Percentiles rank a stretch among this genome's conserved stretches.
These are phyloP conservation scores for Vaccinium corymbosum DNA, from an alignment of 148 eudicot genomes.

Conservation along the genomic window DNA sequence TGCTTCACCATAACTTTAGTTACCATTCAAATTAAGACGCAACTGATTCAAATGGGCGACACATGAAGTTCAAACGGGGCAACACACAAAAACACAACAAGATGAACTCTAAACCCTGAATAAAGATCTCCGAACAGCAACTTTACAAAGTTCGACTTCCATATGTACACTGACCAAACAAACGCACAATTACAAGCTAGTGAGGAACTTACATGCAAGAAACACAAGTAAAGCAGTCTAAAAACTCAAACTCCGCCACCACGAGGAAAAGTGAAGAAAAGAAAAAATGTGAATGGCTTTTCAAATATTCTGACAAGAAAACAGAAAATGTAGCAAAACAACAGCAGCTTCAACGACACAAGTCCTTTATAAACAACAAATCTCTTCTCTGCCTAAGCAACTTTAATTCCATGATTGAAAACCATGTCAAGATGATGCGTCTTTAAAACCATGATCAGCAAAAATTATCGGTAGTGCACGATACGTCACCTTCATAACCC, in stretches of 20 bases:
- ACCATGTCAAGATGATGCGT: background rate
- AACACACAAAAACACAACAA: background rate
- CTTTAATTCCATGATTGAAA: background rate
- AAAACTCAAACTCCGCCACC: background rate
- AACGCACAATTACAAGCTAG: background rate
- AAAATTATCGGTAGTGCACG: background rate
- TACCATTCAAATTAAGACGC: background rate
- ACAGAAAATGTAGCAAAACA: background rate
- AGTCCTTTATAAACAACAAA: background rate
- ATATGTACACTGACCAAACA: background rate
- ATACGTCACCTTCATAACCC: background rate
- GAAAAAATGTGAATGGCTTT: background rate
- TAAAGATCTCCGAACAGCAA: background rate
- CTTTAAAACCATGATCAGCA: background rate
- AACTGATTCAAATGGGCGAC: background rate
- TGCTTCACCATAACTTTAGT: background rate
- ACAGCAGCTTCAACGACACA: background rate
- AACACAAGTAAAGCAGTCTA: background rate
- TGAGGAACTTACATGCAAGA: slow-evolving; percentile 9
- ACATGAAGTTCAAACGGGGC: background rate
- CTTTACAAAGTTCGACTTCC: background rate
- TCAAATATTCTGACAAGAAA: slow-evolving; percentile 1
- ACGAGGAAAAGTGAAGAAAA: background rate
- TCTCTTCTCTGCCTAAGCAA: background rate
- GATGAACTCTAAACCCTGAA: background rate